Evolutionary conservation across 306 rosid species (phyloP).

Genomic region (Prunus mongolica): DNA sequence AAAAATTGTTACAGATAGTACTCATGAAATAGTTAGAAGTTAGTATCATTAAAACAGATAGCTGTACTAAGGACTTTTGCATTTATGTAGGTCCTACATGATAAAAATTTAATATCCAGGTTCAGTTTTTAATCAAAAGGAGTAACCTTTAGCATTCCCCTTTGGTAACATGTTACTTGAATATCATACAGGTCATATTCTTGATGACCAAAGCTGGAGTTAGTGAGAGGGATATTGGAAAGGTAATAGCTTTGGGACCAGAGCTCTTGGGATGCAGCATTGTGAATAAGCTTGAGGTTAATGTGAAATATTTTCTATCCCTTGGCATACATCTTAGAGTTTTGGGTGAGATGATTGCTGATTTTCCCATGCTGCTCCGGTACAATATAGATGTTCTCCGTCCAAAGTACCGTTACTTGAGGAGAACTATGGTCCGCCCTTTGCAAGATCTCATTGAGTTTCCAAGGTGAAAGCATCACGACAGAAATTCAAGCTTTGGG

Average conservation of each 20-base stretch:
- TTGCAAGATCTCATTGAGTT: conserved; percentile 76
- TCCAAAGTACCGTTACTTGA: conserved; percentile 74
- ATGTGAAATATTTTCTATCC: conserved; percentile 71
- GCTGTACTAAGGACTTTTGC: not conserved
- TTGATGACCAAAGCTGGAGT: conserved; percentile 91
- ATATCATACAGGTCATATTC: conserved; percentile 66
- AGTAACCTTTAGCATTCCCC: not conserved
- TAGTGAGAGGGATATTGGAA: conserved; percentile 56
- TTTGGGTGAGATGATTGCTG: conserved; percentile 82
- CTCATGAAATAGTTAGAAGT: not conserved
- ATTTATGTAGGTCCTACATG: not conserved
- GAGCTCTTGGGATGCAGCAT: conserved; percentile 90
- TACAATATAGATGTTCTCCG: conserved; percentile 71
- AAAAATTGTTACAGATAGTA: not conserved
- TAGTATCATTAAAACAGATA: not conserved
- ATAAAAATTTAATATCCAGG: not conserved
- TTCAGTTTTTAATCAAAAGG: not conserved
- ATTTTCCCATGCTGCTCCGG: conserved; percentile 85
- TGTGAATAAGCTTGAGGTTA: conserved; percentile 70
- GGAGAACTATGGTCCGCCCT: conserved; percentile 82
- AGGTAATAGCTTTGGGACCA: conserved; percentile 81
- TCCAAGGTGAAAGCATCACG: conserved; percentile 60
- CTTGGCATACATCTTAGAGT: conserved; percentile 62
- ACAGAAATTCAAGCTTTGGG: not conserved
- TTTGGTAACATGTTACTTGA: conserved; percentile 21